Conservation (phyloP, 257 asterid genomes). For the Nicotiana benthamiana region DNA sequence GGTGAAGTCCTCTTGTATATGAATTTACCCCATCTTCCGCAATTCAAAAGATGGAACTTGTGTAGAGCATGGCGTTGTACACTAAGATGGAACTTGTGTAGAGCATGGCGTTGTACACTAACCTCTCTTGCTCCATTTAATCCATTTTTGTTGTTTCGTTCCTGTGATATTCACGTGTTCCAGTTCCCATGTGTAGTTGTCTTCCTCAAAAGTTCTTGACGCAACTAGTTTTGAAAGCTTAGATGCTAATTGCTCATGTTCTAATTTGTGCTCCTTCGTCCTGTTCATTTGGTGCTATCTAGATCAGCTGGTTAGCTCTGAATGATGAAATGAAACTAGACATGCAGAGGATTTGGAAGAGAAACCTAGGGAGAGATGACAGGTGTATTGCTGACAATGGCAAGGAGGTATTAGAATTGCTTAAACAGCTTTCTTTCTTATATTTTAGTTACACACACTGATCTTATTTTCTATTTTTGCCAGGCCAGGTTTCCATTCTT, state of each 20-base stretch:
- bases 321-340: constrained; percentile 90
- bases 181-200: not conserved
- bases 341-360: constrained; percentile 97
- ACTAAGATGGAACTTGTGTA: too few species aligned
- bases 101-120: too few species aligned
- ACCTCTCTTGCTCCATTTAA: not conserved
- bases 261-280: not conserved
- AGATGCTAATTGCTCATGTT: not conserved
- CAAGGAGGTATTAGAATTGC: constrained; percentile 59
- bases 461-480: not conserved
- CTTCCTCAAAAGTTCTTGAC: not conserved
- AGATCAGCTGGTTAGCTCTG: constrained; percentile 73
- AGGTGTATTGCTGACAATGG: constrained; percentile 85
- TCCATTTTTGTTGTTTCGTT: not conserved
- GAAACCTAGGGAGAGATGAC: constrained; percentile 97
- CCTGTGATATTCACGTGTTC: not conserved
- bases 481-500: constrained; percentile 95
- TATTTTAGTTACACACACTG: not conserved
- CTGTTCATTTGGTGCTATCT: not conserved
- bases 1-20: constrained; percentile 28
- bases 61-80: not conserved
- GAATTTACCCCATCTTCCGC: not conserved
- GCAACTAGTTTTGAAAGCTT: not conserved
- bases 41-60: not conserved
- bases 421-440: not conserved